Percentiles rank a stretch among this genome's conserved stretches.
These are phyloP conservation scores for Ogataea ganodermae DNA, from an alignment of 805 yeast species.

Conservation along the genomic window DNA sequence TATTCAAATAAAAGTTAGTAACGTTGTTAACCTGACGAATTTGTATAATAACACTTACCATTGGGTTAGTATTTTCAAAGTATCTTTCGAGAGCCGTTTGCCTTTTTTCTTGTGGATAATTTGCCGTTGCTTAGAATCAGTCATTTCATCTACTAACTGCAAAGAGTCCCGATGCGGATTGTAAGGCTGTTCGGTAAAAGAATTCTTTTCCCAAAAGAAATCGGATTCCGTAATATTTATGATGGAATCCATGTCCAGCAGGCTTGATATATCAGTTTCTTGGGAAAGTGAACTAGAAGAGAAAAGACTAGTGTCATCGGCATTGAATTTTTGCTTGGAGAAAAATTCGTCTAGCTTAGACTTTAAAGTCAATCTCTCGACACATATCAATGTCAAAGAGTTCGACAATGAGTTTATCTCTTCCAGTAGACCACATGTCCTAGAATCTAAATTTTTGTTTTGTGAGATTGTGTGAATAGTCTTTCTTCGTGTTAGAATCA, in stretches of 20 bases:
- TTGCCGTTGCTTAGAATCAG: not conserved
- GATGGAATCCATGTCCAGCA: too few species aligned
- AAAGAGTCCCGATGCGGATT: too few species aligned
- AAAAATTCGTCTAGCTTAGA: constrained; percentile 1
- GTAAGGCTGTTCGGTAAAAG: too few species aligned
- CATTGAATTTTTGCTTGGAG: not conserved
- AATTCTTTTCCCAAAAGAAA: too few species aligned
- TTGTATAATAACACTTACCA: constrained; percentile 10
- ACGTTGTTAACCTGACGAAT: not conserved
- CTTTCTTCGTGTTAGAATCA: not conserved
- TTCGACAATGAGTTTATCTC: constrained; percentile 4
- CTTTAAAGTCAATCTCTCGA: constrained; percentile 10
- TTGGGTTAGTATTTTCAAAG: constrained; percentile 1
- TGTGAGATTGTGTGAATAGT: not conserved
- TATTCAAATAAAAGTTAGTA: constrained; percentile 4
- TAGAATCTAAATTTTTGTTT: not conserved
- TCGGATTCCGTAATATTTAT: too few species aligned
- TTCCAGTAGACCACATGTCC: not conserved
- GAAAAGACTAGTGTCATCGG: not conserved
- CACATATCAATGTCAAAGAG: constrained; percentile 5
- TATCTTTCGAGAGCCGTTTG: constrained; percentile 6
- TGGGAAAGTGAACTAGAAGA: not conserved
- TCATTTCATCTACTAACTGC: not conserved
- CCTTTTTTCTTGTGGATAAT: not conserved
- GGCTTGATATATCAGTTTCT: not conserved